A percentile compares a stretch with the other conserved stretches of the same genome.
phyloP scores from a whole-genome alignment of 2,329 filamentous ascomycete genomes.

The Fusarium subtropicale region DNA sequence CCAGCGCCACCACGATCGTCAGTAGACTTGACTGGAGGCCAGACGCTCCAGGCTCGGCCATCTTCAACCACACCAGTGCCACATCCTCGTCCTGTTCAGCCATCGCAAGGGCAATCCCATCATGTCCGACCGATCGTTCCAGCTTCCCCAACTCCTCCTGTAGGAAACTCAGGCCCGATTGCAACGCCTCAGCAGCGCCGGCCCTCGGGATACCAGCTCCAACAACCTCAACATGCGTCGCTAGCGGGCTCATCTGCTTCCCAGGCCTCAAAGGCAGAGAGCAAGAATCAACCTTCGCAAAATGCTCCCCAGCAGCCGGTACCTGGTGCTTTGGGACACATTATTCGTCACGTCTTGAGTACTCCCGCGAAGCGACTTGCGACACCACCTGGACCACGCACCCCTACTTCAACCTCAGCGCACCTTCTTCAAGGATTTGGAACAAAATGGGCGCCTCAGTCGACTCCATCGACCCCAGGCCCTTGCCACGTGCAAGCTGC shows the following conservation, averaged over 20 bases:
- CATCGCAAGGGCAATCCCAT: conserved; percentile 46
- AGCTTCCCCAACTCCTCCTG: conserved; percentile 48
- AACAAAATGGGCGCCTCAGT: conserved; percentile 69
- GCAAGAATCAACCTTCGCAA: conserved; percentile 46
- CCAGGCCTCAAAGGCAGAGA: conserved; percentile 44
- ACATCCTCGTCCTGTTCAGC: conserved; percentile 51
- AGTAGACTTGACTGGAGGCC: conserved; percentile 37
- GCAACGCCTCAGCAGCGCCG: conserved; percentile 52
- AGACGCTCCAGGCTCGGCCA: conserved; percentile 47
- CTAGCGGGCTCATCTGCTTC: conserved; percentile 44
- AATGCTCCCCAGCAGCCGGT: conserved; percentile 51
- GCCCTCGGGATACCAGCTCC: conserved; percentile 48
- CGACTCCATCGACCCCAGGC: conserved; percentile 69
- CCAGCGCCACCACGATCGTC: conserved; percentile 48
- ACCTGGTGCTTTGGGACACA: conserved; percentile 56
- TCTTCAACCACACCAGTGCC: conserved; percentile 51
- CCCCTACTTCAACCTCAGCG: conserved; percentile 50
- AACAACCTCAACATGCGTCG: conserved; percentile 48
- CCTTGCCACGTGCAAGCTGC: conserved; percentile 52
- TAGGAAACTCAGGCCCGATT: conserved; percentile 36
- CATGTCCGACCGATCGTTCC: conserved; percentile 50
- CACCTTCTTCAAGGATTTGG: conserved; percentile 56
- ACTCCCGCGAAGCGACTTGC: conserved; percentile 51
- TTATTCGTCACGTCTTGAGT: conserved; percentile 55
- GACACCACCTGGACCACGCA: conserved; percentile 51